phyloP scores from a whole-genome alignment of 371 early-diverging fungal genomes.

The Mucor irregularis region DNA sequence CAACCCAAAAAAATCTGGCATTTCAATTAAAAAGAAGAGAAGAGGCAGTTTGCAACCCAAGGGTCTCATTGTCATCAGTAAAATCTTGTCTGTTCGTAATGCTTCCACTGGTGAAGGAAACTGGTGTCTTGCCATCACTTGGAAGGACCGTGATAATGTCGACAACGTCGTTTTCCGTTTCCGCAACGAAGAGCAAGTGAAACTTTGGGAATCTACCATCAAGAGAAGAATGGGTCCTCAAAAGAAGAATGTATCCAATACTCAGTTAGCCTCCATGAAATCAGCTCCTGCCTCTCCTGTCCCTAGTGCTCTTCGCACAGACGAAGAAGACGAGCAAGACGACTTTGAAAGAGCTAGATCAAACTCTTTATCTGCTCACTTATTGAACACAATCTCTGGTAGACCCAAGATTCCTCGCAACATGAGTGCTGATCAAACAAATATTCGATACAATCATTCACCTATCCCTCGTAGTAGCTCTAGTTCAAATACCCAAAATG shows the following conservation, averaged over 20 bases:
- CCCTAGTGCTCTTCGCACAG: slow-evolving; percentile 24
- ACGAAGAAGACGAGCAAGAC: slow-evolving; percentile 41
- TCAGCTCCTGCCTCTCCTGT: background rate
- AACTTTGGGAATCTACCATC: slow-evolving; percentile 82
- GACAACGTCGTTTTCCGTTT: slow-evolving; percentile 85
- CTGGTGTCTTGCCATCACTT: slow-evolving; percentile 71
- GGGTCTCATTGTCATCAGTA: slow-evolving; percentile 66
- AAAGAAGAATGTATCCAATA: slow-evolving; percentile 42
- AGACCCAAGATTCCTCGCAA: slow-evolving; percentile 33
- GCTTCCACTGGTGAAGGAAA: slow-evolving; percentile 28
- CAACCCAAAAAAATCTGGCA: slow-evolving; percentile 41
- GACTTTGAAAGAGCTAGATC: slow-evolving; percentile 28
- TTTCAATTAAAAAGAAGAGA: slow-evolving; percentile 41
- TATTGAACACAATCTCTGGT: slow-evolving; percentile 20
- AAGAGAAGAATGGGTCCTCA: slow-evolving; percentile 22
- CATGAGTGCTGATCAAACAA: slow-evolving; percentile 24
- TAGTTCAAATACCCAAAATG: slow-evolving; percentile 6
- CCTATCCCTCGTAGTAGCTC: slow-evolving; percentile 20
- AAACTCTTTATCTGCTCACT: slow-evolving; percentile 36
- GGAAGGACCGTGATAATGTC: slow-evolving; percentile 76
- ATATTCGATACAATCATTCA: slow-evolving; percentile 1
- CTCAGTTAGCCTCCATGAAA: slow-evolving; percentile 45
- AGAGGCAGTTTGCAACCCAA: slow-evolving; percentile 70
- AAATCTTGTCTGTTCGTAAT: slow-evolving; percentile 15
- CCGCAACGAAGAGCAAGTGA: slow-evolving; percentile 88